Base-by-base conservation (phyloP, 768 basidiomycete genomes). In the Amylocystis lapponica region DNA sequence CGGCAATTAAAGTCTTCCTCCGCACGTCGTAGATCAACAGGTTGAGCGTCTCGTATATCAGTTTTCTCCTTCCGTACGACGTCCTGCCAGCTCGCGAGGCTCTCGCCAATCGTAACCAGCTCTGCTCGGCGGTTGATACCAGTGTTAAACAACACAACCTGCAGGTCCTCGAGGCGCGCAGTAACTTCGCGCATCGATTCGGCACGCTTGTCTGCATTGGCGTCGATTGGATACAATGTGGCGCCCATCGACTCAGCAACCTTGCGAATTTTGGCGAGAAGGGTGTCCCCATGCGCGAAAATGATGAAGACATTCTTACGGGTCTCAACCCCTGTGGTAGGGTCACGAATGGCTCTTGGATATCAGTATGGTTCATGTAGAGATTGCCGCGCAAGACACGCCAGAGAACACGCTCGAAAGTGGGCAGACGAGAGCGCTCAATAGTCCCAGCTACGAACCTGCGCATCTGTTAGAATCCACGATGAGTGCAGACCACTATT, bases 301-400 rank as follows among this genome's bases (percentile, higher is more conserved):
- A 99, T 98, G 68, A 99, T 95, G 71, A 99, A 99, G 30, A 98
- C 96, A 56, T 97, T 93, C 77, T 98, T 99, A 70, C 87, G 80
- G 17, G 86, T 87, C 68, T 94, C 88, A 16, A 67, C 70, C 27
- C 84, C 86, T 0, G 88, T 88, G 17, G 72, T 74, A 12, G 93
- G 86, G 59, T 98, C 91, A 91, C 74, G 56, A 98, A 96, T 5
- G 91, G 86, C 52, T 95, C 90, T 29, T 77, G 74, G 53, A 99
- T 98, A 65, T 98, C 94, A 41, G 84, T 89, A 64, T 92, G 86
- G 66, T 97, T 99, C 95, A 99, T 98, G 71, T 95, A 99, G 17
- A 99, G 72, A 62, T 99, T 98, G 38, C 96, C 96, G 46, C 96
- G 84, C 16, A 98, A 76, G 26, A 98, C 90, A 53, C 96, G 89